A percentile compares a stretch with the other conserved stretches of the same genome.
Conservation (phyloP, 176 grass and related monocot species). For the Cenchrus purpureus region DNA sequence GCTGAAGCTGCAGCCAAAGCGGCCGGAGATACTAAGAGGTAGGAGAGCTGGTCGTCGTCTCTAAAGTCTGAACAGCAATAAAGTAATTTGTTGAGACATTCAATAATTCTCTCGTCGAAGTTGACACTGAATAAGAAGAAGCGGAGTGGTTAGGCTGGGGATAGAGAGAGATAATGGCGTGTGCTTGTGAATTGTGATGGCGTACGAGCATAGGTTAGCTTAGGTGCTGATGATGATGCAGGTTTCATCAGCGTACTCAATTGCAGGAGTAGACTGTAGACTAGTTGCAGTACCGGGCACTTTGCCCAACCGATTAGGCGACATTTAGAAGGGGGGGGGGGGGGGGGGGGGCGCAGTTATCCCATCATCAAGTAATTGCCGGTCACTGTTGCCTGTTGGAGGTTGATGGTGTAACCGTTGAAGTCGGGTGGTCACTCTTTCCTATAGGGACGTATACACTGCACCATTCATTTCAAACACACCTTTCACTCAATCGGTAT, state of each 20-base stretch:
- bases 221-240: background rate
- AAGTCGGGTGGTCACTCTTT: background rate
- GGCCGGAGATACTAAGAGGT: slow-evolving; percentile 16
- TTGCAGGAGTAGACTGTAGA: background rate
- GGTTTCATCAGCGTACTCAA: background rate
- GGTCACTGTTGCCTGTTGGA: background rate
- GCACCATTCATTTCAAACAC: background rate
- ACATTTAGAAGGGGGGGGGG: background rate
- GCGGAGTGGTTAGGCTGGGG: background rate
- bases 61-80: background rate
- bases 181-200: background rate
- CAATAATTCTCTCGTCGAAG: slow-evolving; percentile 2
- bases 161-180: background rate
- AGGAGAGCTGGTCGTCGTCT: background rate
- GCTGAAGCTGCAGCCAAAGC: background rate
- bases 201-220: background rate
- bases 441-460: no score
- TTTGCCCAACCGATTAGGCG: background rate
- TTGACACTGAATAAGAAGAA: background rate
- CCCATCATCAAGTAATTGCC: slow-evolving; percentile 18
- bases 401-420: background rate
- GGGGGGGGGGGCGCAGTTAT: background rate
- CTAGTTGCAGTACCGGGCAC: background rate
- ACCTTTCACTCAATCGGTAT: background rate
- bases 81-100: slow-evolving; percentile 23